Conservation (phyloP, 345 rosid genomes). For the Turnera subulata region DNA sequence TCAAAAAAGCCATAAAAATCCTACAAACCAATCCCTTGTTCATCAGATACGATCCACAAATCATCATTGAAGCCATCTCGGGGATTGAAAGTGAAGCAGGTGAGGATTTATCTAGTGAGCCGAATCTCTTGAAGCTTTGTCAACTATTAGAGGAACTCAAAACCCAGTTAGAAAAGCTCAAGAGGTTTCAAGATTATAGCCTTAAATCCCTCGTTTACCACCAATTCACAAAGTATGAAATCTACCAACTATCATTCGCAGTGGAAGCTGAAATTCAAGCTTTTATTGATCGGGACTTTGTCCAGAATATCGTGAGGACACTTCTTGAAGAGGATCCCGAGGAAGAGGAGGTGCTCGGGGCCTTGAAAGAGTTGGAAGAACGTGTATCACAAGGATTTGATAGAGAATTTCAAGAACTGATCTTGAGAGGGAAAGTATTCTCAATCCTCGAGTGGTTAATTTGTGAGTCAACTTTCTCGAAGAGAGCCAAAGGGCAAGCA, state of each 20-base stretch:
- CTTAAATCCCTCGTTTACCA: conserved; percentile 31
- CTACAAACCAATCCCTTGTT: conserved; percentile 37
- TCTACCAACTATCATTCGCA: conserved; percentile 29
- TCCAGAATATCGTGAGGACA: conserved; percentile 27
- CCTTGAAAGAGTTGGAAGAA: conserved; percentile 34
- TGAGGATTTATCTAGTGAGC: conserved; percentile 17
- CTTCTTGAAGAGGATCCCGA: conserved; percentile 17
- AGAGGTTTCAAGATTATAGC: conserved; percentile 24
- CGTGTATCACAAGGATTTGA: conserved; percentile 45
- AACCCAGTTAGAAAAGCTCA: conserved; percentile 30
- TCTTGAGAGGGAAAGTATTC: conserved; percentile 43
- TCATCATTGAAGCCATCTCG: conserved; percentile 21
- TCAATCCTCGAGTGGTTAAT: conserved; percentile 34
- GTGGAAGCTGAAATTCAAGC: conserved; percentile 35
- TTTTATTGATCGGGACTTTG: conserved; percentile 27
- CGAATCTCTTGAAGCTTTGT: conserved; percentile 27
- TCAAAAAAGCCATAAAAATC: conserved; percentile 34
- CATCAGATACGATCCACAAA: conserved; percentile 18
- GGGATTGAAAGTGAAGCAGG: conserved; percentile 18
- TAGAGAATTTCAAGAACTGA: conserved; percentile 43
- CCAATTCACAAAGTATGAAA: conserved; percentile 35
- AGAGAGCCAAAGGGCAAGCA: conserved; percentile 26
- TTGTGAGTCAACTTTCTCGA: conserved; percentile 27
- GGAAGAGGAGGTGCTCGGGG: conserved; percentile 31
- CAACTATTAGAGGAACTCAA: conserved; percentile 31